These are phyloP conservation scores for Fusarium decemcellulare DNA, from an alignment of 2,329 filamentous ascomycete genomes.

Conservation along the genomic window DNA sequence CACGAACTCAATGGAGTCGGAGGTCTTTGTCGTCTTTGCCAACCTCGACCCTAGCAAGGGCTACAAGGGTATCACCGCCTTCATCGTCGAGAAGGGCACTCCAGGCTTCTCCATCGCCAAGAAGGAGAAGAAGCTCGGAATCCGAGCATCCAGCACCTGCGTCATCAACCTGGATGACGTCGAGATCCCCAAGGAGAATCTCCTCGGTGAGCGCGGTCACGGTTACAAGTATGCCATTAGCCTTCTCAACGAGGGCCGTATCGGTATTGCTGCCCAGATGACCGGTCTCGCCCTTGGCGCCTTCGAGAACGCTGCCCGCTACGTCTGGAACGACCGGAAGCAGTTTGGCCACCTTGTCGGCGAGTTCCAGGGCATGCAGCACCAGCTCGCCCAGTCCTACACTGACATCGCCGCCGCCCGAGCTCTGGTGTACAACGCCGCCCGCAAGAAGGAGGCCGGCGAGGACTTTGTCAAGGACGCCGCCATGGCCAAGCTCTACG, in stretches of 20 bases:
- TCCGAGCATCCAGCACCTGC: constrained; percentile 95
- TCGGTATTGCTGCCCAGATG: constrained; percentile 99
- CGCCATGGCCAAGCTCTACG: constrained; percentile 97
- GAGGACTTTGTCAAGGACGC: constrained; percentile 96
- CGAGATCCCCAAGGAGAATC: constrained; percentile 86
- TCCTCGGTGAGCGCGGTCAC: constrained; percentile 89
- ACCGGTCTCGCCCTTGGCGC: constrained; percentile 94
- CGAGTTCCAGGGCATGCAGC: constrained; percentile 99
- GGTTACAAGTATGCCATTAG: constrained; percentile 99
- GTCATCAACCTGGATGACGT: constrained; percentile 99
- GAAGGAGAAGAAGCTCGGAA: constrained; percentile 99
- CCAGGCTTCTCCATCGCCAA: constrained; percentile 96
- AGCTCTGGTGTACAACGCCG: constrained; percentile 94
- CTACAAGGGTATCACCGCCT: constrained; percentile 97
- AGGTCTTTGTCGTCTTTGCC: constrained; percentile 97
- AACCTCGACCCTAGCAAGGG: constrained; percentile 93
- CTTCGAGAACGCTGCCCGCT: constrained; percentile 92
- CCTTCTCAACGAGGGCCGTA: constrained; percentile 94
- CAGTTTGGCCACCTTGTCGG: constrained; percentile 96
- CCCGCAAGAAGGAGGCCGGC: constrained; percentile 97
- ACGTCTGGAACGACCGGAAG: constrained; percentile 98
- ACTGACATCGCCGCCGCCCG: constrained; percentile 93
- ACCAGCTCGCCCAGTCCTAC: constrained; percentile 97
- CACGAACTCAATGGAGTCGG: constrained; percentile 94
- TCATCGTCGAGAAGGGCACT: constrained; percentile 91